A percentile compares a stretch with the other conserved stretches of the same genome.
These are phyloP conservation scores for Yarrowia sp. DNA, from an alignment of 805 yeast species.

Conservation along the genomic window DNA sequence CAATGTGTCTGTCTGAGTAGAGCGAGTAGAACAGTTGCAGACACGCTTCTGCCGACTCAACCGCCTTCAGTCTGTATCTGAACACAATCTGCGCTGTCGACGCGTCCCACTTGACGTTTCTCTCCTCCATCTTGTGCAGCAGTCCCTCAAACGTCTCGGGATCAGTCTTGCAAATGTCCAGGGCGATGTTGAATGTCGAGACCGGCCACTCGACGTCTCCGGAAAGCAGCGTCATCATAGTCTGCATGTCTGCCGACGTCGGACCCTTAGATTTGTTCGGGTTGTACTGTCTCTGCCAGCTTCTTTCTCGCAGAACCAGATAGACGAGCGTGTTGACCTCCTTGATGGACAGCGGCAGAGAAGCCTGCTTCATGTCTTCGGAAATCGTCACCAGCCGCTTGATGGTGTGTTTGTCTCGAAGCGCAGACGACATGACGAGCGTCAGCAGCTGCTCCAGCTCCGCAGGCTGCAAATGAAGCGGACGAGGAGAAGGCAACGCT, in stretches of 20 bases:
- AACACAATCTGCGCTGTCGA: background rate
- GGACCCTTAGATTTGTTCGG: background rate
- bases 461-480: background rate
- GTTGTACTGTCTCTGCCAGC: background rate
- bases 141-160: background rate
- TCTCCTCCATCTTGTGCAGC: background rate
- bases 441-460: conserved; percentile 8
- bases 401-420: conserved; percentile 1
- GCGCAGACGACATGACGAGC: background rate
- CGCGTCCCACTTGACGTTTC: background rate
- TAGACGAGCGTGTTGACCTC: conserved; percentile 20
- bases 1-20: background rate
- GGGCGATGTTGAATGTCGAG: conserved; percentile 14
- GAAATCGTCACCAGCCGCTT: background rate
- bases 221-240: background rate
- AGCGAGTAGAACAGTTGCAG: too few species aligned
- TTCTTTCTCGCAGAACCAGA: background rate
- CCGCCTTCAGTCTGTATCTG: too few species aligned
- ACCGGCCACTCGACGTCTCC: background rate
- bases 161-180: background rate
- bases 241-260: background rate
- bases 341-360: background rate
- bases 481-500: background rate
- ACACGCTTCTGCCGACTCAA: too few species aligned
- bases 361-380: background rate